A percentile compares a stretch with the other conserved stretches of the same genome.
Evolutionary conservation across 106 monocot species (phyloP).

Genomic region (Narthecium ossifragum): DNA sequence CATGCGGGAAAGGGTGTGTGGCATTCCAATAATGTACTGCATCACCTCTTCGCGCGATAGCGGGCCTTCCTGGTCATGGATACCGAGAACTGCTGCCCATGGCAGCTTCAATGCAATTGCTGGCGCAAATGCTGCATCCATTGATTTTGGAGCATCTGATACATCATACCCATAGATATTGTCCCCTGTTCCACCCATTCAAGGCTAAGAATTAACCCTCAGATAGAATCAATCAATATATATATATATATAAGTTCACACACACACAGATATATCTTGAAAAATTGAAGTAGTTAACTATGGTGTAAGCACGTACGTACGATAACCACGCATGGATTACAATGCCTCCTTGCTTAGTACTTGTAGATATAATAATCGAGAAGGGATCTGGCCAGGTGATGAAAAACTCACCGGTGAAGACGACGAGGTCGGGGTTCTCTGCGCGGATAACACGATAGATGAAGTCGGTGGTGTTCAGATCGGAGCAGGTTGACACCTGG

Average conservation of each 20-base stretch:
- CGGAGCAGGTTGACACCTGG: constrained; percentile 59
- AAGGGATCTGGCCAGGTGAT: too few species aligned
- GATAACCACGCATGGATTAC: too few species aligned
- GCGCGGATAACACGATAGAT: constrained; percentile 52
- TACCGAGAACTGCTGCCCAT: constrained; percentile 88
- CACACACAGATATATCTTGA: too few species aligned
- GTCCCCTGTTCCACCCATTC: too few species aligned
- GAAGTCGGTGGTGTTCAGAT: constrained; percentile 91
- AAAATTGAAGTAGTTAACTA: too few species aligned
- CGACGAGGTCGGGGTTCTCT: constrained; percentile 71
- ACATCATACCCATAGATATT: constrained; percentile 78
- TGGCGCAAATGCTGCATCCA: constrained; percentile 64
- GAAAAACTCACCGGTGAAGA: not conserved
- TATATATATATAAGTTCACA: too few species aligned
- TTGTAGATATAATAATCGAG: too few species aligned
- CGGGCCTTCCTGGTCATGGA: constrained; percentile 86
- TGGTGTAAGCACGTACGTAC: too few species aligned
- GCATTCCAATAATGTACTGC: constrained; percentile 56
- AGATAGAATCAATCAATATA: too few species aligned
- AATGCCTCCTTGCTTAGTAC: too few species aligned
- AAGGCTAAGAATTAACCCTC: too few species aligned
- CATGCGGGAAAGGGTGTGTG: constrained; percentile 46
- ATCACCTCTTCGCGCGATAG: constrained; percentile 73
- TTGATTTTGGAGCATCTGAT: constrained; percentile 54
- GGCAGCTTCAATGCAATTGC: constrained; percentile 67